Evolutionary conservation across 1,284 basidiomycete genomes (phyloP).

Genomic region (Kalmanozyma brasiliensis): DNA sequence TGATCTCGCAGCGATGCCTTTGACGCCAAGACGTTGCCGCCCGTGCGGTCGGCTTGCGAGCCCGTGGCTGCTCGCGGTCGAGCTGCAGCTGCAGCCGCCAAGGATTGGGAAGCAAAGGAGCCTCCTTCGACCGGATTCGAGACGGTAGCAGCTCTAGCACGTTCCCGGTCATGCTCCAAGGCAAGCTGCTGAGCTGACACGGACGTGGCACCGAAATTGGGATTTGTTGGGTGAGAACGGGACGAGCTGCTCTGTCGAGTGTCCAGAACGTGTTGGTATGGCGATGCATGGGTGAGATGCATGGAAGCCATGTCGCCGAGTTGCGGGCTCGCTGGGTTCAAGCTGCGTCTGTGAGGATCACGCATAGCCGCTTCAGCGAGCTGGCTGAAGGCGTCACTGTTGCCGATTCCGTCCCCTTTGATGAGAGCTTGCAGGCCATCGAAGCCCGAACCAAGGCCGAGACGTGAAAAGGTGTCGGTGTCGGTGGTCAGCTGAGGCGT

Average conservation of each 20-base stretch:
- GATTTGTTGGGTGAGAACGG: constrained; percentile 9
- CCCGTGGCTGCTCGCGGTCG: constrained; percentile 52
- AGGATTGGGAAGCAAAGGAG: constrained; percentile 14
- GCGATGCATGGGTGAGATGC: constrained; percentile 10
- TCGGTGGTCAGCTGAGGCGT: constrained; percentile 25
- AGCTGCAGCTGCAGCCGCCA: constrained; percentile 17
- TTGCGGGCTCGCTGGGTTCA: constrained; percentile 21
- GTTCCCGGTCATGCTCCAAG: constrained; percentile 30
- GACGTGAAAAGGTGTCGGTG: constrained; percentile 43
- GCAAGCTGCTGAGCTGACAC: constrained; percentile 24
- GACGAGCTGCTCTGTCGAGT: constrained; percentile 1
- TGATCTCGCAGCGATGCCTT: constrained; percentile 71
- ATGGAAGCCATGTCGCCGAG: constrained; percentile 8
- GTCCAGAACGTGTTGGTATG: constrained; percentile 9
- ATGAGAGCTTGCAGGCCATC: constrained; percentile 50
- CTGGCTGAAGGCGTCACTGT: constrained; percentile 58
- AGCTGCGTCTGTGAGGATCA: constrained; percentile 27
- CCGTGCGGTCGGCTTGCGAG: constrained; percentile 9
- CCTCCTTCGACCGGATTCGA: constrained; percentile 21
- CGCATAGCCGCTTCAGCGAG: constrained; percentile 58
- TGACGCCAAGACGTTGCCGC: constrained; percentile 70
- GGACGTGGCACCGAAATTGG: background rate
- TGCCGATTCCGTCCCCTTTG: constrained; percentile 38
- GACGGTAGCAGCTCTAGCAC: constrained; percentile 28
- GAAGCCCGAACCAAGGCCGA: constrained; percentile 51